These are phyloP conservation scores for Canavalia gladiata DNA, from an alignment of 306 rosid species.

Conservation along the genomic window DNA sequence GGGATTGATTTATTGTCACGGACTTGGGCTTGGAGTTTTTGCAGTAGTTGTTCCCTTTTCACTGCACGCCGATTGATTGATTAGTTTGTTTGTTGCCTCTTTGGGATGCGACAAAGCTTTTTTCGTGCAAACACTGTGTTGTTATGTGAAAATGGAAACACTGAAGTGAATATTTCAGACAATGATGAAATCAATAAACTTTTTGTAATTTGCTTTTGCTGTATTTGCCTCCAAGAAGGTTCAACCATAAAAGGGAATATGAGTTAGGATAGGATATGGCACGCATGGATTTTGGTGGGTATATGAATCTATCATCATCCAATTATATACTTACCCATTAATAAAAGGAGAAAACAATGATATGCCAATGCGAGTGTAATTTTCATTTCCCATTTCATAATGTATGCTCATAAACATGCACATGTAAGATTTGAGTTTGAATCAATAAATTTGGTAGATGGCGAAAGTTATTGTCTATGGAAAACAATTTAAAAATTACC, in stretches of 20 bases:
- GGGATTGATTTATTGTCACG: not conserved
- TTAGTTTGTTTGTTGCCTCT: constrained; percentile 4
- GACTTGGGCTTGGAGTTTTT: not conserved
- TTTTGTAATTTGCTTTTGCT: not conserved
- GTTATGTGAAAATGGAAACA: constrained; percentile 22
- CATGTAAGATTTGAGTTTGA: no score
- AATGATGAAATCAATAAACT: not conserved
- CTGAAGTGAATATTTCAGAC: not conserved
- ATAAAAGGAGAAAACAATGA: no score
- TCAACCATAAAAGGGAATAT: no score
- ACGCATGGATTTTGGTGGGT: not conserved
- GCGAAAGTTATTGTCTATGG: no score
- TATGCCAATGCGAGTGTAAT: no score
- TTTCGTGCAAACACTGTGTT: not conserved
- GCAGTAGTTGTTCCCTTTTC: not conserved
- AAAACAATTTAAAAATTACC: no score
- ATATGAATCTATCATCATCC: not conserved
- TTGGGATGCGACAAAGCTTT: constrained; percentile 14
- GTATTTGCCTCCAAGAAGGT: no score
- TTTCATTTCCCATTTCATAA: no score
- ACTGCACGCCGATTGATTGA: not conserved
- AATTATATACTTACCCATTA: not conserved
- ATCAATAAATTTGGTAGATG: no score
- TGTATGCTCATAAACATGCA: no score
- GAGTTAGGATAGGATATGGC: not conserved